A percentile compares a stretch with the other conserved stretches of the same genome.
Evolutionary conservation across 768 basidiomycete genomes (phyloP).

Genomic region (Mycena venus): DNA sequence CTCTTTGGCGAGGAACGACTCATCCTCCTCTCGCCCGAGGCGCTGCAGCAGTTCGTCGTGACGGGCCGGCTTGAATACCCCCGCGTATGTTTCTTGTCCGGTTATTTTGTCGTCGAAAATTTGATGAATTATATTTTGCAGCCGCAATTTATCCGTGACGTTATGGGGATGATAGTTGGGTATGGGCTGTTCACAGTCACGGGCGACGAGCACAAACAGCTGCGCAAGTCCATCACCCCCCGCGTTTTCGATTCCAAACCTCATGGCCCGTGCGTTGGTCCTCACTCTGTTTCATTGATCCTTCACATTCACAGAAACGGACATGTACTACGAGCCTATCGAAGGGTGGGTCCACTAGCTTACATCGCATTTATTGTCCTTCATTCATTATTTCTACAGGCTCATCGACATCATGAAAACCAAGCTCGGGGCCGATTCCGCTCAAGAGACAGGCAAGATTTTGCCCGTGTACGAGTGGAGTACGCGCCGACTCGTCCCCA

Average conservation of each 20-base stretch:
- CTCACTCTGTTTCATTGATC: not conserved
- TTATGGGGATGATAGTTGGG: conserved; percentile 57
- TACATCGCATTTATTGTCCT: no score
- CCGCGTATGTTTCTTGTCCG: conserved; percentile 42
- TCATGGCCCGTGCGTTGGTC: conserved; percentile 52
- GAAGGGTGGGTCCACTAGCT: conserved; percentile 55
- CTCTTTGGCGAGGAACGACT: conserved; percentile 61
- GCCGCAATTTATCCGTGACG: conserved; percentile 59
- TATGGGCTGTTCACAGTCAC: conserved; percentile 65
- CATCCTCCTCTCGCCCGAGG: conserved; percentile 58
- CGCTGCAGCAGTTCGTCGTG: conserved; percentile 58
- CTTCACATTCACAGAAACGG: conserved; percentile 46
- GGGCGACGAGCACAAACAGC: conserved; percentile 61
- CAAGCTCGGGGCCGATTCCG: conserved; percentile 42
- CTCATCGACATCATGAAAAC: conserved; percentile 54
- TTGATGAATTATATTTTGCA: conserved; percentile 34
- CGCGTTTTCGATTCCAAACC: conserved; percentile 61
- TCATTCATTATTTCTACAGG: no score
- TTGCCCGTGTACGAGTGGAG: conserved; percentile 62
- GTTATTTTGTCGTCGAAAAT: not conserved
- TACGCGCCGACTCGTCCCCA: no score
- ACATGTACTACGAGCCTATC: conserved; percentile 63
- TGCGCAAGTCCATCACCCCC: conserved; percentile 67
- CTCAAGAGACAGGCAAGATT: conserved; percentile 42
- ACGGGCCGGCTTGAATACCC: conserved; percentile 63